Percentiles rank a stretch among this genome's conserved stretches.
Evolutionary conservation across 202 grass and related monocot species (phyloP).

Genomic region (Panicum hallii): DNA sequence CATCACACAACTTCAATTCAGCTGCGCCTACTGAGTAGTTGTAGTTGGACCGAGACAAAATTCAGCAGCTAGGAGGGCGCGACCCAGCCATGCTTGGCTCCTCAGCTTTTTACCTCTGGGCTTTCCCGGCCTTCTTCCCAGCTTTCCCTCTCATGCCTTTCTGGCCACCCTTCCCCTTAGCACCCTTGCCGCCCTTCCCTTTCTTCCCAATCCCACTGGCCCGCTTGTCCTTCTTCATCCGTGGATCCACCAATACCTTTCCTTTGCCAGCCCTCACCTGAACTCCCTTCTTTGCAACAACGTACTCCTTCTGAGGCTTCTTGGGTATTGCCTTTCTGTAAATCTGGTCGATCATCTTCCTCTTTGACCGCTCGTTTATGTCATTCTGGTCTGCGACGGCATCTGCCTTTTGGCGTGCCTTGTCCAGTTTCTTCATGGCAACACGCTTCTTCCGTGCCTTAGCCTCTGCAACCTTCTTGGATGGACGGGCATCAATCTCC

Average conservation of each 20-base stretch:
- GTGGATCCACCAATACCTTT: constrained; percentile 80
- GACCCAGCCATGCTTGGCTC: neutral
- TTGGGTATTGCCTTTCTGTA: constrained; percentile 91
- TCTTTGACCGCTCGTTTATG: constrained; percentile 78
- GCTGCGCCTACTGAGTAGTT: neutral
- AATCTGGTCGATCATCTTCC: constrained; percentile 87
- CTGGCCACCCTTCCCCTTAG: constrained; percentile 54
- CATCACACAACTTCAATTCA: constrained; percentile 12
- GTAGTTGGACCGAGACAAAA: constrained; percentile 2
- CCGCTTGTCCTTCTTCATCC: constrained; percentile 98
- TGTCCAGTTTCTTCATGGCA: constrained; percentile 69
- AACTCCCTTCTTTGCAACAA: constrained; percentile 95
- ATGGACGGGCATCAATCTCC: constrained; percentile 88
- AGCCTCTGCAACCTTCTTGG: constrained; percentile 94
- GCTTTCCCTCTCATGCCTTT: constrained; percentile 51
- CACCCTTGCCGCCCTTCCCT: constrained; percentile 54
- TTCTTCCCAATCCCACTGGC: constrained; percentile 54
- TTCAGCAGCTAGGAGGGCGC: neutral
- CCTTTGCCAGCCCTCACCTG: constrained; percentile 69
- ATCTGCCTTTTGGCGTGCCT: constrained; percentile 86
- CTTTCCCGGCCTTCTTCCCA: constrained; percentile 50
- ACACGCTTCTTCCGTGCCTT: constrained; percentile 92
- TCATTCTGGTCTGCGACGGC: constrained; percentile 78
- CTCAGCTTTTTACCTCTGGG: constrained; percentile 24
- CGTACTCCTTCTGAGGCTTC: constrained; percentile 86